These are phyloP conservation scores for Dictyostelium purpureum DNA, from an alignment of 78 protist species.

Conservation along the genomic window DNA sequence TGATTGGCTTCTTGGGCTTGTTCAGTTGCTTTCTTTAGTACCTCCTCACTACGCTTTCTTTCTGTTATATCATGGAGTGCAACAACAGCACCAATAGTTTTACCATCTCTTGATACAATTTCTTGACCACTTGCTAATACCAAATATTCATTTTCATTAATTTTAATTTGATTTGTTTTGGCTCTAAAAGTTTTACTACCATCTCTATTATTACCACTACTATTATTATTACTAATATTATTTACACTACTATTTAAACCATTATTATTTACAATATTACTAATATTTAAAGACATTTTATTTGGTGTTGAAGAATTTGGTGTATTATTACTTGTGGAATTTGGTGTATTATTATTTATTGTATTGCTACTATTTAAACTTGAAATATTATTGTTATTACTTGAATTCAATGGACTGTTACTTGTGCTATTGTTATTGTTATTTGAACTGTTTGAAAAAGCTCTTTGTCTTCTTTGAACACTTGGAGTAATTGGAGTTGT, in stretches of 20 bases:
- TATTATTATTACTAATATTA: neutral
- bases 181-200: neutral
- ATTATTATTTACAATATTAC: neutral
- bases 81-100: constrained; percentile 28
- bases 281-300: neutral
- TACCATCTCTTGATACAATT: constrained; percentile 43
- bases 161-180: neutral
- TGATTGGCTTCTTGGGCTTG: constrained; percentile 41
- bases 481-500: neutral
- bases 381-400: neutral
- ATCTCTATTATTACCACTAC: neutral
- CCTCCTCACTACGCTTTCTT: constrained; percentile 18
- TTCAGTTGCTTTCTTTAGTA: constrained; percentile 10
- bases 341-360: neutral
- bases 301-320: neutral
- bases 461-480: neutral
- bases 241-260: neutral
- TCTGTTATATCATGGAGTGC: constrained; percentile 53
- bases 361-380: neutral
- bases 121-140: constrained; percentile 50
- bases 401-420: neutral
- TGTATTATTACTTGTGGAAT: neutral
- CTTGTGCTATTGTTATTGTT: neutral
- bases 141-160: constrained; percentile 14
- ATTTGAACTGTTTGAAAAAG: neutral